Evolutionary conservation across 1,139 yeast genomes (phyloP).

Genomic region (Debaryomyces udenii): DNA sequence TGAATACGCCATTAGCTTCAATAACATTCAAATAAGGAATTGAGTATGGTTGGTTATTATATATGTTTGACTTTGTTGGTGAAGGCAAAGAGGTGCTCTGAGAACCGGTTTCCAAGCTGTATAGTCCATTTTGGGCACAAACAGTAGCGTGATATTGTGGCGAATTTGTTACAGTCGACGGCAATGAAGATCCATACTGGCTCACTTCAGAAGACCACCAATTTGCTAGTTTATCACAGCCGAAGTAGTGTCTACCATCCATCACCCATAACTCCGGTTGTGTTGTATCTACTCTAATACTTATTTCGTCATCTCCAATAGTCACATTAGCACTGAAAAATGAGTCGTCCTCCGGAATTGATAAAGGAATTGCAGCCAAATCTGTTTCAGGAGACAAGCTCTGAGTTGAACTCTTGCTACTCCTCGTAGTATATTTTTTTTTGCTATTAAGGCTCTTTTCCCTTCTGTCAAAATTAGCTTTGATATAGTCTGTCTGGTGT

Average conservation of each 20-base stretch:
- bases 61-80: constrained; percentile 4
- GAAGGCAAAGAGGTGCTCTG: constrained; percentile 13
- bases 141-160: constrained; percentile 26
- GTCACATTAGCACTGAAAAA: constrained; percentile 13
- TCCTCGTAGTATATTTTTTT: too few relatives aligned
- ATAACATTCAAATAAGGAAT: constrained; percentile 35
- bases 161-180: constrained; percentile 23
- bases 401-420: too few relatives aligned
- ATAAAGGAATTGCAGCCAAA: neutral
- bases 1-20: constrained; percentile 30
- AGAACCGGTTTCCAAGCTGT: constrained; percentile 12
- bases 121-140: constrained; percentile 35
- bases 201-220: constrained; percentile 26
- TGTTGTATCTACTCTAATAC: constrained; percentile 32
- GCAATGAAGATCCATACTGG: constrained; percentile 15
- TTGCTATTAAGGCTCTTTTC: too few relatives aligned
- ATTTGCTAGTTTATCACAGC: constrained; percentile 25
- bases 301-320: constrained; percentile 18
- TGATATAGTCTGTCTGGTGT: too few relatives aligned
- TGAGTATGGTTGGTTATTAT: constrained; percentile 2
- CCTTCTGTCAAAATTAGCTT: too few relatives aligned
- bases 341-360: constrained; percentile 7
- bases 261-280: constrained; percentile 46
- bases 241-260: constrained; percentile 26
- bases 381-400: neutral